A percentile compares a stretch with the other conserved stretches of the same genome.
These are phyloP conservation scores for Phytophthora foliorum DNA, from an alignment of 352 stramenopile species.

Conservation along the genomic window DNA sequence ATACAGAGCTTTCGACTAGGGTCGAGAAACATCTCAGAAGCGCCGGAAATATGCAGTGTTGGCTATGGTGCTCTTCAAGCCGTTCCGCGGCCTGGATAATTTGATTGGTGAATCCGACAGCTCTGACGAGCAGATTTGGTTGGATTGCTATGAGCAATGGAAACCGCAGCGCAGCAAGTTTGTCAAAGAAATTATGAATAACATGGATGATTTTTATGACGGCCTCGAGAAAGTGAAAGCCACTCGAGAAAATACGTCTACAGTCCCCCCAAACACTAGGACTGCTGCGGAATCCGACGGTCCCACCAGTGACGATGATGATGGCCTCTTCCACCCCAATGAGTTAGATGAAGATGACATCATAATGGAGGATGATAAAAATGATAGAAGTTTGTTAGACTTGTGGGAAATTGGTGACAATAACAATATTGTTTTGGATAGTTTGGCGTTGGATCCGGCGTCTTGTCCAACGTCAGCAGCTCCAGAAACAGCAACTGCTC, in stretches of 20 bases:
- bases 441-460: neutral
- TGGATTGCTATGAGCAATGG: neutral
- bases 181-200: conserved; percentile 4
- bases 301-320: no score
- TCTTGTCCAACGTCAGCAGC: neutral
- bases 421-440: neutral
- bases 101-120: neutral
- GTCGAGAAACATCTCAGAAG: neutral
- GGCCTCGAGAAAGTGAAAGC: neutral
- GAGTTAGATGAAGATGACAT: neutral
- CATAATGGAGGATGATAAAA: neutral
- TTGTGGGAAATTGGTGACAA: neutral
- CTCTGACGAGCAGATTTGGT: neutral
- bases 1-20: neutral
- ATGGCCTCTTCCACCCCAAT: no score
- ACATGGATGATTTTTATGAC: conserved; percentile 2
- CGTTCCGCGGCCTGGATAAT: neutral
- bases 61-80: conserved; percentile 5
- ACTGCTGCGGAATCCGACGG: neutral
- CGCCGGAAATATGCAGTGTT: neutral
- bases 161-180: neutral
- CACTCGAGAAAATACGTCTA: no score
- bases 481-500: no score
- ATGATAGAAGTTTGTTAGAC: neutral
- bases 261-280: neutral